A percentile compares a stretch with the other conserved stretches of the same genome.
These are phyloP conservation scores for Elaphomyces granulatus DNA, from an alignment of 495 filamentous ascomycete species.

Conservation along the genomic window DNA sequence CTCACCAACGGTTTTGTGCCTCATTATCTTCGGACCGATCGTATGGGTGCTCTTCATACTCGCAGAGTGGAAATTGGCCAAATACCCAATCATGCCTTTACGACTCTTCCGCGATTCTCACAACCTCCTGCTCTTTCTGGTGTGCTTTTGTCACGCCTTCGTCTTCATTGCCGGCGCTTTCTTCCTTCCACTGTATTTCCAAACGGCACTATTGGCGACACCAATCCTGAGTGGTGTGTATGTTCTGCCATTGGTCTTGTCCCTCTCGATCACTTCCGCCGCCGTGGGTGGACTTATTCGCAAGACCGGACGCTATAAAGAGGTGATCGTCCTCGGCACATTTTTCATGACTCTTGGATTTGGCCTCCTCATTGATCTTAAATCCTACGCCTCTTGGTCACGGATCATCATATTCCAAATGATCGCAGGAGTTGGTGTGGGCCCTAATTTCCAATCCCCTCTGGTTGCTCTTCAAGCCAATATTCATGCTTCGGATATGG, in stretches of 20 bases:
- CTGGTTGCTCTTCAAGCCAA: constrained; percentile 44
- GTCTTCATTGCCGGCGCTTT: constrained; percentile 63
- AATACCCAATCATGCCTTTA: constrained; percentile 64
- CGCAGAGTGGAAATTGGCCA: constrained; percentile 57
- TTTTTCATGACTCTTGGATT: constrained; percentile 40
- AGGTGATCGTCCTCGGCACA: constrained; percentile 36
- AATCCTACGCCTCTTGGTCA: constrained; percentile 32
- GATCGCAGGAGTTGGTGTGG: constrained; percentile 39
- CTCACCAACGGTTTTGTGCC: constrained; percentile 60
- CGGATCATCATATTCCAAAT: constrained; percentile 40
- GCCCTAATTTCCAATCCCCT: constrained; percentile 43
- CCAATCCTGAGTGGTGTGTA: constrained; percentile 71
- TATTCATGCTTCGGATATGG: constrained; percentile 36
- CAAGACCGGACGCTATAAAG: constrained; percentile 45
- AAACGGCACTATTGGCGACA: constrained; percentile 54
- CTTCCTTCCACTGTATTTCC: constrained; percentile 69
- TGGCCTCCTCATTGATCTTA: constrained; percentile 36
- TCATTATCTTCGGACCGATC: constrained; percentile 60
- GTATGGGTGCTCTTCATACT: constrained; percentile 48
- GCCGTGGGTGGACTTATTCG: constrained; percentile 54
- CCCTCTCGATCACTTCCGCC: constrained; percentile 52
- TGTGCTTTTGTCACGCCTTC: constrained; percentile 51
- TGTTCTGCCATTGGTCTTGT: constrained; percentile 57
- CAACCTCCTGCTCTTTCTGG: constrained; percentile 41
- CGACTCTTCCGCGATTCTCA: constrained; percentile 47